Evolutionary conservation across 176 grass and related monocot genomes (phyloP), one percentile per base, ranked within the genome.

Genomic region (Bothriochloa decipiens): DNA sequence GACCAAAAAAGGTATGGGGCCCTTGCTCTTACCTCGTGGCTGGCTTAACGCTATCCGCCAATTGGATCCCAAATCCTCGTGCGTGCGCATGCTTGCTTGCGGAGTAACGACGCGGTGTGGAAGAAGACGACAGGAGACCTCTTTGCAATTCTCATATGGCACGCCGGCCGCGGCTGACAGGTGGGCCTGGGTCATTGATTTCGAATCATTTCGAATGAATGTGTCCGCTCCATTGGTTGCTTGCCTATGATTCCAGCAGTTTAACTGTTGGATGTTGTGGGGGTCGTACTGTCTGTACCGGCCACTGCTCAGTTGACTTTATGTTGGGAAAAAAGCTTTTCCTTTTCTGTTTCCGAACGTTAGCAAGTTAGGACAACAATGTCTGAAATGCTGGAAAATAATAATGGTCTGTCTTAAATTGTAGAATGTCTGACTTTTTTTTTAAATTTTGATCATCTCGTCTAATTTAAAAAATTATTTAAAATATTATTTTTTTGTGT

Each of bases 121-220:
- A 58, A 68, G 49, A 77, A 66, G 68, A 75, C 76, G 57, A 68
- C 68, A 67, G 6, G 16, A 69, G 35, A 15, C 41, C 4, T 36
- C 17, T 22, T 20, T 22, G 52, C 52, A 53, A 7, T 32, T 32
- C 29, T 32, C 29, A 32, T 32, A 32, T 32, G 29, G 29, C 29
- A 32, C 61, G 64, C 7, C 62, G 41, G 26, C 41, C 29, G 11
- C 0, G 4, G 3, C 45, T 86, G 45, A 81, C 76, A 9, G 2
- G 69, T 74, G 68, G 57, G 16, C 8, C 42, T 23, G n/a, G n/a
- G 2, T 11, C 41, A 60, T 77, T 70, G 39, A 77, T 82, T 77
- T 64, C 28, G 36, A 77, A 83, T 82, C 52, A 83, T 87, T 82
- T 28, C 73, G 10, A 82, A 77, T 82, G 72, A 87, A 77, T 70